Conservation (phyloP, 208 protist species). For the Trypanosoma scelopori region DNA sequence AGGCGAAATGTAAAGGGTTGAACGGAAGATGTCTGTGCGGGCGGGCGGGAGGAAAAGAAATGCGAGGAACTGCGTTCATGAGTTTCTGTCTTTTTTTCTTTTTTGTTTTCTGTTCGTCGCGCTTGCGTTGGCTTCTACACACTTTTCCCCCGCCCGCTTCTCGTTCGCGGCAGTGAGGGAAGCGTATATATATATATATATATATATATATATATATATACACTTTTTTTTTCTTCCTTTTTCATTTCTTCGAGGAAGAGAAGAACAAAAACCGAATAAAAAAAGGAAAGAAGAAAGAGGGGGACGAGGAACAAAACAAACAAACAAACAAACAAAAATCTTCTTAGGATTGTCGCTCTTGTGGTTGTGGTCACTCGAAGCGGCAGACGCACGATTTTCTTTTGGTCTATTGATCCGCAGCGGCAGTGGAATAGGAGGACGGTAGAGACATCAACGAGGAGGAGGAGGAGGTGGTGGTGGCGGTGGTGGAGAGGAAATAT, state of each 20-base stretch:
- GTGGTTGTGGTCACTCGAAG: background rate
- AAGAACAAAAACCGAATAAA: constrained; percentile 2
- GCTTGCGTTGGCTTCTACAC: too few species aligned
- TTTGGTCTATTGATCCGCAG: background rate
- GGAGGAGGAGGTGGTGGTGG: too few species aligned
- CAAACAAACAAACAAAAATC: background rate
- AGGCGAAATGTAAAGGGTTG: constrained; percentile 16
- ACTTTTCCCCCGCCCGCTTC: too few species aligned
- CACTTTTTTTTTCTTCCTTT: constrained; percentile 13
- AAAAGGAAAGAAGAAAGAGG: too few species aligned
- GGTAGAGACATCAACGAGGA: background rate
- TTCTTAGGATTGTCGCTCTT: background rate
- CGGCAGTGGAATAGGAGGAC: background rate
- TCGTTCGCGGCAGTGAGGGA: background rate
- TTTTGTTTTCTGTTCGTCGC: too few species aligned
- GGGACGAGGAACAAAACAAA: too few species aligned
- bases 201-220: too few species aligned
- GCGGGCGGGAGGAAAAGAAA: constrained; percentile 1
- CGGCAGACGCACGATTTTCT: background rate
- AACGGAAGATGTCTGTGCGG: too few species aligned
- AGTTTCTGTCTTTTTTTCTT: too few species aligned
- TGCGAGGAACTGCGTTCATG: background rate
- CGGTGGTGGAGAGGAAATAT: too few species aligned
- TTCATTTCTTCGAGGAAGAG: background rate
- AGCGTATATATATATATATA: too few species aligned